Conservation (phyloP, 441 rosid species). For the Pelargonium citronellum region DNA sequence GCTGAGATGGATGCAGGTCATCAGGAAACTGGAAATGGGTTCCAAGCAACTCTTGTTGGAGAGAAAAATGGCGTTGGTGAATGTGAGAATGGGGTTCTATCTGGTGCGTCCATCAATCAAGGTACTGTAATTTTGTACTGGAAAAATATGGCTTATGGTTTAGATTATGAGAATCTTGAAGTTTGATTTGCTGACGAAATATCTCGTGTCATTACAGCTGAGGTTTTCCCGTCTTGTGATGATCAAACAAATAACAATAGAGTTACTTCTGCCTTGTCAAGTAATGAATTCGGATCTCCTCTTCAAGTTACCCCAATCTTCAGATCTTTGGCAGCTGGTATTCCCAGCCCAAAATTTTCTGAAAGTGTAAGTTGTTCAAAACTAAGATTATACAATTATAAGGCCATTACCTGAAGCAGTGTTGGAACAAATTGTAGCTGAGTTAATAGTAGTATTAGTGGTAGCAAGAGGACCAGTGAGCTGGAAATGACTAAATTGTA, state of each 20-base stretch:
- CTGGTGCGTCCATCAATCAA: conserved; percentile 36
- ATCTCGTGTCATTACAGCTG: conserved; percentile 31
- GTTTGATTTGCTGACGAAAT: conserved; percentile 18
- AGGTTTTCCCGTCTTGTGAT: conserved; percentile 36
- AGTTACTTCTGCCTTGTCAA: conserved; percentile 45
- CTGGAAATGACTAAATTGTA: not conserved
- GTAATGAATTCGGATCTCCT: conserved; percentile 69
- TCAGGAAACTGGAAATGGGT: conserved; percentile 31
- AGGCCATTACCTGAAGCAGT: conserved; percentile 2
- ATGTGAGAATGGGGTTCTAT: conserved; percentile 38
- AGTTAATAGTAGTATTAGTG: not conserved
- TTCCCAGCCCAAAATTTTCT: conserved; percentile 96
- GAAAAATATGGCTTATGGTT: conserved; percentile 5
- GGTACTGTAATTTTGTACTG: conserved; percentile 30
- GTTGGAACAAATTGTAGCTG: not conserved
- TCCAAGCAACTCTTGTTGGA: conserved; percentile 23
- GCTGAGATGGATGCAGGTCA: conserved; percentile 37
- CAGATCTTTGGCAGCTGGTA: conserved; percentile 92
- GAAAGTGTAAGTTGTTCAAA: conserved; percentile 75
- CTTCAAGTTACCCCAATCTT: conserved; percentile 83
- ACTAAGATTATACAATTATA: conserved; percentile 3
- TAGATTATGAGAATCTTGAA: conserved; percentile 1
- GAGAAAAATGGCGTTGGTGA: conserved; percentile 25
- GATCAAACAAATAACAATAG: conserved; percentile 34
- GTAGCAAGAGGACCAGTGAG: not conserved